Evolutionary conservation across 1,284 basidiomycete genomes (phyloP).

Genomic region (Moniliella sp.): DNA sequence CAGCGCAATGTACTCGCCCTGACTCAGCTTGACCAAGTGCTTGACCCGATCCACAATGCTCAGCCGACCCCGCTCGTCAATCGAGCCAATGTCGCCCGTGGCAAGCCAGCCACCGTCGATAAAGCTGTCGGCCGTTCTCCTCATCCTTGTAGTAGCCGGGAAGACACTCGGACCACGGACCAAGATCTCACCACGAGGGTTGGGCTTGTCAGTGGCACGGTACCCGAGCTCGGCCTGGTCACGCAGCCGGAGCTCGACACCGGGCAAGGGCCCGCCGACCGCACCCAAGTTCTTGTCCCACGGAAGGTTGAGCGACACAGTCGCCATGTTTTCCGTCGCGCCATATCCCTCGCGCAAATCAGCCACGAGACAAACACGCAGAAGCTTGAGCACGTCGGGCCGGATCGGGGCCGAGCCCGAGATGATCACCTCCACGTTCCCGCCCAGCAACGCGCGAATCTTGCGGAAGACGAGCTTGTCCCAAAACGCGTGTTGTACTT

Average conservation of each 20-base stretch:
- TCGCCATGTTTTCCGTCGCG: constrained; percentile 27
- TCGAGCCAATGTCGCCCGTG: constrained; percentile 55
- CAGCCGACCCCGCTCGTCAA: constrained; percentile 59
- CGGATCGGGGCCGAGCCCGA: constrained; percentile 70
- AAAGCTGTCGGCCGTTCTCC: too few species aligned
- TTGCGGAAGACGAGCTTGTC: constrained; percentile 80
- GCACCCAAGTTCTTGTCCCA: constrained; percentile 16
- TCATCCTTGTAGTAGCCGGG: constrained; percentile 39
- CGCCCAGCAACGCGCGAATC: constrained; percentile 61
- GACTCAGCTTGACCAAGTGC: constrained; percentile 11
- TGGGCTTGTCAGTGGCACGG: constrained; percentile 63
- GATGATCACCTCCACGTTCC: constrained; percentile 46
- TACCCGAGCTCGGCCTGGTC: constrained; percentile 52
- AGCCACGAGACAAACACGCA: constrained; percentile 50
- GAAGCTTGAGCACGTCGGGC: constrained; percentile 58
- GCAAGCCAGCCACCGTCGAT: constrained; percentile 61
- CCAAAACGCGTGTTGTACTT: constrained; percentile 57
- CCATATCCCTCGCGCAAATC: constrained; percentile 53
- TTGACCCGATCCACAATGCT: constrained; percentile 86
- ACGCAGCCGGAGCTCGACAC: constrained; percentile 17
- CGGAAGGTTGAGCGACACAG: constrained; percentile 15
- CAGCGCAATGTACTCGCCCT: constrained; percentile 78
- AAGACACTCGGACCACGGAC: constrained; percentile 13
- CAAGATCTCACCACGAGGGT: constrained; percentile 59
- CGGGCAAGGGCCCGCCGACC: constrained; percentile 16